Base-by-base conservation (phyloP, 441 rosid genomes). In the Brassica hybrid region DNA sequence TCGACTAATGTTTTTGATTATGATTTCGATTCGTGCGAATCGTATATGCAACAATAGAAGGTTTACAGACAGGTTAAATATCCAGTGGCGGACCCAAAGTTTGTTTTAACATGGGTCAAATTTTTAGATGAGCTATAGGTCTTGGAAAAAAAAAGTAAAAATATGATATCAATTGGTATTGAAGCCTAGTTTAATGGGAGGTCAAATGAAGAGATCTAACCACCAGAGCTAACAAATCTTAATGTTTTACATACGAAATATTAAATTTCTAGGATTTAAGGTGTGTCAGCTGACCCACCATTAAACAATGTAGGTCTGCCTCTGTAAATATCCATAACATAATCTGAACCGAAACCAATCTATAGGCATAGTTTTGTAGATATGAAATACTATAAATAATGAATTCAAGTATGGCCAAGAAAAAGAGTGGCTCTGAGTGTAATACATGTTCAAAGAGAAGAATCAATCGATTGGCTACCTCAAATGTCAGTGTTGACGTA, bases 401-500 rank as follows among this genome's bases (percentile, higher is more conserved):
- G 5, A 38, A 14, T 56, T 11, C 3, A 6, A 57, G 6, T 36
- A 32, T 74, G 18, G 16, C n/a, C 59, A 16, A 54, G 4, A 17
- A 16, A 21, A 48, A 14, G 36, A 70, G 66, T 5, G 74, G 74
- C 41, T 36, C 10, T 45, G 57, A 32, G 11, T 45, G 52, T 12
- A 19, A 36, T 52, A 70, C 71, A 65, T 71, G 61, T 25, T 41
- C 8, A 10, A 56, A 10, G 17, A 56, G 60, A 27, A 27, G 38
- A 58, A 78, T 66, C 48, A 48, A 58, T 19, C 32, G 67, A 58
- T 59, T 76, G 75, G 34, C 32, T 58, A 7, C 1, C 21, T 18
- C 57, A 62, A 69, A 41, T 66, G 63, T 32, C 17, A 58, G 72
- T 71, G 72, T 57, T 57, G 59, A 77, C 61, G 72, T 57, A 19